phyloP scores from a whole-genome alignment of 306 rosid genomes.

The Fragaria ananassa region DNA sequence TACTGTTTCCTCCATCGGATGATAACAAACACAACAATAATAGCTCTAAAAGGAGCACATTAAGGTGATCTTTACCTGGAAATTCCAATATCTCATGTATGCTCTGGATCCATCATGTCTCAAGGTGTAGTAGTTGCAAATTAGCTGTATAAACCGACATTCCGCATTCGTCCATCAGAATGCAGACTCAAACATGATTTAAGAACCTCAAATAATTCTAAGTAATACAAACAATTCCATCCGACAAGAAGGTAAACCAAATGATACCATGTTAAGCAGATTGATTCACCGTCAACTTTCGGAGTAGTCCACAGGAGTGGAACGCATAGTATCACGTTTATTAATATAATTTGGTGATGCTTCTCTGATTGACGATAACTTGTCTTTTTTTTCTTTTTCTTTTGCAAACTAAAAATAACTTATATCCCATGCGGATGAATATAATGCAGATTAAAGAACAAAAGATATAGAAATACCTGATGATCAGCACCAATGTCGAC shows the following conservation, averaged over 20 bases:
- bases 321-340: neutral
- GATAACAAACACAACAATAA: neutral
- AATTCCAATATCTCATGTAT: slow-evolving; percentile 72
- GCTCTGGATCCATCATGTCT: slow-evolving; percentile 91
- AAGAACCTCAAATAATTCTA: neutral
- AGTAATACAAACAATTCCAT: neutral
- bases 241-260: neutral
- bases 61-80: slow-evolving; percentile 52
- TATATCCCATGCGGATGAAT: neutral
- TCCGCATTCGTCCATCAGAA: slow-evolving; percentile 19
- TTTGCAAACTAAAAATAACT: neutral
- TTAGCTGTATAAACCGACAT: slow-evolving; percentile 51
- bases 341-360: neutral
- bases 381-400: neutral
- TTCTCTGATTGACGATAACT: neutral
- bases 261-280: neutral
- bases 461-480: slow-evolving; percentile 50
- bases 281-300: neutral
- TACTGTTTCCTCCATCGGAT: neutral
- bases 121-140: slow-evolving; percentile 88
- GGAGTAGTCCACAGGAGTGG: neutral
- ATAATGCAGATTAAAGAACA: neutral
- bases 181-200: neutral
- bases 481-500: slow-evolving; percentile 79
- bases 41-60: neutral